phyloP scores from a whole-genome alignment of 1,284 basidiomycete species.

The Ustilago loliicola region DNA sequence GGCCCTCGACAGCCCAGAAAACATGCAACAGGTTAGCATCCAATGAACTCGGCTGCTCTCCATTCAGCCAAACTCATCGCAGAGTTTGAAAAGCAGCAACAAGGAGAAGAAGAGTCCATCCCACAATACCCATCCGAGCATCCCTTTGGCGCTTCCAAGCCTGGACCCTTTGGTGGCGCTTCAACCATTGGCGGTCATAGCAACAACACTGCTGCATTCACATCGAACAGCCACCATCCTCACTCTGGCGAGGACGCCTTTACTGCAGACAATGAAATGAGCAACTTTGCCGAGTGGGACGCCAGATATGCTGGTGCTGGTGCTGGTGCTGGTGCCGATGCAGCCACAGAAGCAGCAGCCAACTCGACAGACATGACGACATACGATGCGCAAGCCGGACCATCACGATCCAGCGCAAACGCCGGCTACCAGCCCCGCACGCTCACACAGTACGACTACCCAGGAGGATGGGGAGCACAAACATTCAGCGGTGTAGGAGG shows the following conservation, averaged over 20 bases:
- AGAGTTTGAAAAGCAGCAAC: slow-evolving; percentile 45
- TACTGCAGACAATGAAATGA: slow-evolving; percentile 20
- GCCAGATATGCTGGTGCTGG: slow-evolving; percentile 14
- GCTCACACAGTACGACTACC: slow-evolving; percentile 50
- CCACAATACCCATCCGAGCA: slow-evolving; percentile 37
- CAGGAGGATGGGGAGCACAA: slow-evolving; percentile 54
- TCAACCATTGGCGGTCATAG: not conserved
- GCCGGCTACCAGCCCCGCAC: slow-evolving; percentile 23
- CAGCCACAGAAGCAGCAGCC: slow-evolving; percentile 1
- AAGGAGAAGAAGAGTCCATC: not conserved
- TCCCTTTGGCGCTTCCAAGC: slow-evolving; percentile 35
- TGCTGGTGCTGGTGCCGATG: slow-evolving; percentile 5
- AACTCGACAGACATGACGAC: slow-evolving; percentile 3
- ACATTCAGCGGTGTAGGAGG: slow-evolving; percentile 31
- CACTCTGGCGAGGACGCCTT: slow-evolving; percentile 5
- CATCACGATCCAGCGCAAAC: slow-evolving; percentile 8
- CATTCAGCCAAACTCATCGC: slow-evolving; percentile 50
- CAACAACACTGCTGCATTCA: not conserved
- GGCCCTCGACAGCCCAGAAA: not conserved
- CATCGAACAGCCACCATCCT: not conserved
- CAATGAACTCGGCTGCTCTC: slow-evolving; percentile 45
- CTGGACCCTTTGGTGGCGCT: slow-evolving; percentile 48
- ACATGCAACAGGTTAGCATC: not conserved
- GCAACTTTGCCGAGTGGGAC: slow-evolving; percentile 34
- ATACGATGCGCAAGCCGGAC: slow-evolving; percentile 4